Conservation (phyloP, 441 rosid species). For the Mallotus japonicus region DNA sequence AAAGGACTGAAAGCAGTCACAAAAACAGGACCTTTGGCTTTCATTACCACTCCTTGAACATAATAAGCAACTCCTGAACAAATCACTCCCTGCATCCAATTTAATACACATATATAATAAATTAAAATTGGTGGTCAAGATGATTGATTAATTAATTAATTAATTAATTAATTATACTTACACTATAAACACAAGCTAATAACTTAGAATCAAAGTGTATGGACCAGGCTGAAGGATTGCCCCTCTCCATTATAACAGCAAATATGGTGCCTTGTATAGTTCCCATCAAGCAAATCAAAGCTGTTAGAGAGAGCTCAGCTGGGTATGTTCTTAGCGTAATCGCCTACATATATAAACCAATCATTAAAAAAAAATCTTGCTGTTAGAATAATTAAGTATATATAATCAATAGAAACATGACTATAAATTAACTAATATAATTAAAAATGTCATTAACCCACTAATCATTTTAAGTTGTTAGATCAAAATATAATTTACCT, state of each 20-base stretch:
- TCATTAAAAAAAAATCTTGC: too few species aligned
- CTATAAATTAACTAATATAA: too few species aligned
- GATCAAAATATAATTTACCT: conserved; percentile 32
- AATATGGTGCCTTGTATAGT: conserved; percentile 55
- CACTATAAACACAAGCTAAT: conserved; percentile 68
- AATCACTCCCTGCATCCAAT: conserved; percentile 63
- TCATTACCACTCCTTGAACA: conserved; percentile 72
- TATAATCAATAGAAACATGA: too few species aligned
- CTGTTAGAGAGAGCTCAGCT: conserved; percentile 69
- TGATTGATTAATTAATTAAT: neutral
- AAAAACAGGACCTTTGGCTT: conserved; percentile 78
- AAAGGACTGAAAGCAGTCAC: conserved; percentile 84
- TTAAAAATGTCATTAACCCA: too few species aligned
- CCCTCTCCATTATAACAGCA: conserved; percentile 59
- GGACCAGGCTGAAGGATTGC: conserved; percentile 56
- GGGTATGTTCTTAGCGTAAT: conserved; percentile 67
- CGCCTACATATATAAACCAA: conserved; percentile 37
- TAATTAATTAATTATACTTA: conserved; percentile 34
- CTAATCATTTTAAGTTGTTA: too few species aligned
- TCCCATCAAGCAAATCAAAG: conserved; percentile 72
- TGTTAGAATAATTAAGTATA: neutral
- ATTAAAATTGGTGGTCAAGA: neutral
- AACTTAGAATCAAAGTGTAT: conserved; percentile 70
- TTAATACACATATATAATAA: neutral
- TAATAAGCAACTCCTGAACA: conserved; percentile 81